Evolutionary conservation across 306 rosid species (phyloP).

Genomic region (Dryas octopetala): DNA sequence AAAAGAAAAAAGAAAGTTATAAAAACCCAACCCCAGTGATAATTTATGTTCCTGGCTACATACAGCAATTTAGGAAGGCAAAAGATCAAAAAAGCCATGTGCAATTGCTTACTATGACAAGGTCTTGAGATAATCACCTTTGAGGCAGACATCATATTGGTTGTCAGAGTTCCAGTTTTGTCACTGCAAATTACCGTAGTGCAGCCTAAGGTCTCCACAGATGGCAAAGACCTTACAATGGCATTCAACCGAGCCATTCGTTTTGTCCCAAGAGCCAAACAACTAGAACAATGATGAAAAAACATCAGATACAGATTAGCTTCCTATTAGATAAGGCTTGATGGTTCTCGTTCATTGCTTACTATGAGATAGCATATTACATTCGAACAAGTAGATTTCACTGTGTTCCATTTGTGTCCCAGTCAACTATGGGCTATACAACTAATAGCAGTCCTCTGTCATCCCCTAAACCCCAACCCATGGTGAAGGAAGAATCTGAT

Average conservation of each 20-base stretch:
- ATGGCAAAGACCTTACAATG: conserved; percentile 89
- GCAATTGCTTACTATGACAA: conserved; percentile 11
- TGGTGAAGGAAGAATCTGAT: too few species aligned
- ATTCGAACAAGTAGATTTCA: not conserved
- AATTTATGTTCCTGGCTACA: not conserved
- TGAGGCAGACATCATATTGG: conserved; percentile 95
- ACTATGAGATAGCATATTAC: not conserved
- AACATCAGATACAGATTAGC: not conserved
- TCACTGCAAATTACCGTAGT: conserved; percentile 98
- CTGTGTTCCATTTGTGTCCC: too few species aligned
- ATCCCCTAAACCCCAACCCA: too few species aligned
- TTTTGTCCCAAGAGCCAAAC: conserved; percentile 98
- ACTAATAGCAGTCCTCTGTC: too few species aligned
- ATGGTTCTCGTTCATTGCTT: not conserved
- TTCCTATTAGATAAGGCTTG: not conserved
- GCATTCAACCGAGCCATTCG: conserved; percentile 98
- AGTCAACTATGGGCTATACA: too few species aligned
- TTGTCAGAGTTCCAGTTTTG: conserved; percentile 96
- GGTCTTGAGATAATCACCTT: conserved; percentile 51
- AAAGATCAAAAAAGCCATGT: not conserved
- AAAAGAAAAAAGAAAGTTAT: not conserved
- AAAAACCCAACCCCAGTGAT: too few species aligned
- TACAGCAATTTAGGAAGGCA: not conserved
- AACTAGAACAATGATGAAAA: conserved; percentile 43
- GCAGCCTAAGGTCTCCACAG: conserved; percentile 97